phyloP scores from a whole-genome alignment of 2,329 filamentous ascomycete species.

The Aspergillus versicolor region DNA sequence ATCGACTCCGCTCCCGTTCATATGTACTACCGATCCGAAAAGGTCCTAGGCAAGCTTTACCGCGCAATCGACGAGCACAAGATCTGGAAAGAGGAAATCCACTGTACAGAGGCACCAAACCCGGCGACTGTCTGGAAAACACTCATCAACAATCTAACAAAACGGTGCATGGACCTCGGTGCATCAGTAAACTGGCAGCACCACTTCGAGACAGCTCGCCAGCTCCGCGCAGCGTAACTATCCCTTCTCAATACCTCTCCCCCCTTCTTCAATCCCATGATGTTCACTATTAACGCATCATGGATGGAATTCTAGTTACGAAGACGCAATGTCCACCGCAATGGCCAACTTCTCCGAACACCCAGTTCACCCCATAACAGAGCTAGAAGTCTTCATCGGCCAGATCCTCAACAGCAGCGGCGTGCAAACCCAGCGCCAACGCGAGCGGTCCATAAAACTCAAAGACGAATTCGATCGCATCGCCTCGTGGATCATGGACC shows the following conservation, averaged over 20 bases:
- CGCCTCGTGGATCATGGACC: conserved; percentile 14
- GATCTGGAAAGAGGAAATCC: conserved; percentile 44
- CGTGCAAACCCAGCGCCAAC: conserved; percentile 37
- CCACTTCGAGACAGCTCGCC: conserved; percentile 16
- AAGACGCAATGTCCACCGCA: conserved; percentile 50
- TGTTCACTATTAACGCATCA: background rate
- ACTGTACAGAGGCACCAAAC: background rate
- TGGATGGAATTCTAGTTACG: conserved; percentile 44
- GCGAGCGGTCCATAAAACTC: conserved; percentile 43
- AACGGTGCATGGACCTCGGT: conserved; percentile 10
- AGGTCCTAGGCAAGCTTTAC: conserved; percentile 69
- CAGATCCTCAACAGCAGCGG: conserved; percentile 55
- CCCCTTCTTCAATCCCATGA: background rate
- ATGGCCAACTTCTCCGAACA: conserved; percentile 48
- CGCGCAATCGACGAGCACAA: conserved; percentile 69
- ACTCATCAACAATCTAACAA: conserved; percentile 7
- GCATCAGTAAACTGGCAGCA: conserved; percentile 11
- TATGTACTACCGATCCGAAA: conserved; percentile 66
- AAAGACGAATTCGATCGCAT: conserved; percentile 43
- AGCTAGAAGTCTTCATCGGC: conserved; percentile 58
- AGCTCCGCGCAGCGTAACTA: conserved; percentile 12
- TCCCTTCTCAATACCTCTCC: background rate
- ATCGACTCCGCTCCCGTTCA: conserved; percentile 48
- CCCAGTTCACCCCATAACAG: conserved; percentile 44
- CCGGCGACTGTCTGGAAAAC: conserved; percentile 16